Percentiles rank a stretch among this genome's conserved stretches.
phyloP scores from a whole-genome alignment of 495 filamentous ascomycete species.

The Xanthoparmelia taractica region DNA sequence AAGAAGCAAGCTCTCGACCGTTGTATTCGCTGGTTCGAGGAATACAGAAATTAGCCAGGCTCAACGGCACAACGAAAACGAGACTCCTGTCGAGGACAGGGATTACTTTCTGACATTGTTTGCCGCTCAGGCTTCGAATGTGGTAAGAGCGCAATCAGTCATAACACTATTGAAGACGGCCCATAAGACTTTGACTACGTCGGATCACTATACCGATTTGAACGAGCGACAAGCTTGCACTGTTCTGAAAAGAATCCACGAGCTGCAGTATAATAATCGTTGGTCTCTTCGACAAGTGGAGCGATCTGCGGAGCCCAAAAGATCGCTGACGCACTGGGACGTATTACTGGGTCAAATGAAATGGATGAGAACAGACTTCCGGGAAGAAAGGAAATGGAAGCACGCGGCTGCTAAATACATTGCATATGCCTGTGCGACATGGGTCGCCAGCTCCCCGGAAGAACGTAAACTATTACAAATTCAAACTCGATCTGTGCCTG shows the following conservation, averaged over 20 bases:
- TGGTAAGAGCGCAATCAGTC: slow-evolving; percentile 51
- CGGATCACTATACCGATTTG: slow-evolving; percentile 65
- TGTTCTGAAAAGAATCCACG: slow-evolving; percentile 74
- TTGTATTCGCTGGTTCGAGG: slow-evolving; percentile 57
- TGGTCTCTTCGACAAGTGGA: slow-evolving; percentile 88
- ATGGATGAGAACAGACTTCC: slow-evolving; percentile 95
- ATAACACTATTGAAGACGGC: slow-evolving; percentile 63
- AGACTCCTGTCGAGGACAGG: slow-evolving; percentile 41
- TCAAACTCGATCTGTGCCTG: slow-evolving; percentile 17
- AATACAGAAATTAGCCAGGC: slow-evolving; percentile 28
- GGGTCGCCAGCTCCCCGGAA: slow-evolving; percentile 53
- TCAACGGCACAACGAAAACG: slow-evolving; percentile 35
- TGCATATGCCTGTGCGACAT: slow-evolving; percentile 74
- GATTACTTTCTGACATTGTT: slow-evolving; percentile 85
- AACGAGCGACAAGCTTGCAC: slow-evolving; percentile 78
- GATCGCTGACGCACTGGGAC: slow-evolving; percentile 72
- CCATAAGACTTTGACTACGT: slow-evolving; percentile 73
- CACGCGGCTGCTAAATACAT: slow-evolving; percentile 66
- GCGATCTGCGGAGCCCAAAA: slow-evolving; percentile 65
- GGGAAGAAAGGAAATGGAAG: slow-evolving; percentile 92
- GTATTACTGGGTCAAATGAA: slow-evolving; percentile 83
- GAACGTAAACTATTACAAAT: slow-evolving; percentile 50
- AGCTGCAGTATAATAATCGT: slow-evolving; percentile 76
- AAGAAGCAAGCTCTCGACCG: slow-evolving; percentile 62
- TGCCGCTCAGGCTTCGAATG: slow-evolving; percentile 55